Evolutionary conservation across 495 filamentous ascomycete genomes (phyloP), one percentile per base, ranked within the genome.

Genomic region (Astrocystis sublimbata): DNA sequence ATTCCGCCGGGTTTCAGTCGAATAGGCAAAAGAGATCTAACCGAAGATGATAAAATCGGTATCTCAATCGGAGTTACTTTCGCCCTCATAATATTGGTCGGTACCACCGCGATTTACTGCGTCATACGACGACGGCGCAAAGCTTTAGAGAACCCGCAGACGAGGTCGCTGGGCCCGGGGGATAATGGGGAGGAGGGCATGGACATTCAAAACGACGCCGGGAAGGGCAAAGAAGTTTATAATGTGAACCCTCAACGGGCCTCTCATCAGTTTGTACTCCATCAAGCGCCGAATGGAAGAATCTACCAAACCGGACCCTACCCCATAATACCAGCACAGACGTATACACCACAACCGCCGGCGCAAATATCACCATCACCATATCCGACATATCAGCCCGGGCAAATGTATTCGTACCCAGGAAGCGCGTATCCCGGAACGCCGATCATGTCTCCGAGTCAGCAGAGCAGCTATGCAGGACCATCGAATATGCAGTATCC

Each of bases 1-100:
- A 21, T 49, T 15, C 56, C 60, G 60, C 51, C 60, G 24, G 40
- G 31, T 9, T 54, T 40, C 5, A 19, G 38, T 23, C 36, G n/a
- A 31, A 13, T n/a, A 19, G 23, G 6, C 6, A 28, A 35, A 1
- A 61, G 46, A 1, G 59, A 56, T 0, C 36, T 72, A 35, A 68
- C 55, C 56, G 67, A 66, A n/a, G 59, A 63, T 4, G 67, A 59
- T 15, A 72, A 72, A 30, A 61, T 60, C 0, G 65, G 67, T 12
- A 58, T 72, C 23, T 62, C 65, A 4, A 58, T 70, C 0, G 67
- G 67, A 23, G 67, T 72, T 6, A 68, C 70, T 5, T 38, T 72
- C 13, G 67, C 57, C 23, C 40, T 62, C 5, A 65, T 72, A 10
- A 55, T 68, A 19, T 12, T 72, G 15, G 65, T 56, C 0, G 70